Conservation (phyloP, 148 eudicot species). For the Oxyria digyna region DNA sequence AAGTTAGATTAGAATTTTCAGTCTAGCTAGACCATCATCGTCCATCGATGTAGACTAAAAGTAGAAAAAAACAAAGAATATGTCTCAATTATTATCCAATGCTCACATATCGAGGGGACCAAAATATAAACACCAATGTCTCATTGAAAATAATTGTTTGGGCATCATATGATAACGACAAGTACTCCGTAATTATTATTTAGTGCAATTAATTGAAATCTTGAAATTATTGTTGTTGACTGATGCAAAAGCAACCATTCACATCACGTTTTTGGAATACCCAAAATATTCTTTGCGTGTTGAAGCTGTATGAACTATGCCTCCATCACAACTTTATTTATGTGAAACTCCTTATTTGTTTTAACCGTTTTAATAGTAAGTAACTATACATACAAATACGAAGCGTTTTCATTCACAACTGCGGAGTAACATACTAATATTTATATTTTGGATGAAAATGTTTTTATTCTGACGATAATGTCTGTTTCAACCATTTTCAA, state of each 20-base stretch:
- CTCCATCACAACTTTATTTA: neutral
- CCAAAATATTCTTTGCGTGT: neutral
- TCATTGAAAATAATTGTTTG: conserved; percentile 4
- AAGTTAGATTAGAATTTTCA: neutral
- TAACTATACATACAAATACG: too few species aligned
- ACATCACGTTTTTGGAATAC: neutral
- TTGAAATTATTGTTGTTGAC: neutral
- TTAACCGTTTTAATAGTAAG: too few species aligned
- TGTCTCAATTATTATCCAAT: neutral
- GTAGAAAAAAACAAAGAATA: neutral
- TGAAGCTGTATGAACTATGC: neutral
- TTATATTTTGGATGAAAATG: too few species aligned
- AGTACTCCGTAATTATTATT: neutral
- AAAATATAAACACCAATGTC: neutral
- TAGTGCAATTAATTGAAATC: neutral
- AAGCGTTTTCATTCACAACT: too few species aligned
- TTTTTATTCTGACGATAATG: too few species aligned
- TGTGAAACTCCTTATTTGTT: too few species aligned
- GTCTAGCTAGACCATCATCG: neutral
- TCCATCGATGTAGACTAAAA: neutral
- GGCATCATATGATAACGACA: conserved; percentile 7
- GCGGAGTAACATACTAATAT: too few species aligned
- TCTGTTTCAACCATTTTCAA: too few species aligned
- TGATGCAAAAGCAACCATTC: neutral
- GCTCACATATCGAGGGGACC: conserved; percentile 1